phyloP scores from a whole-genome alignment of 2,329 filamentous ascomycete species.

The Graphilbum ipis-grandicollis region DNA sequence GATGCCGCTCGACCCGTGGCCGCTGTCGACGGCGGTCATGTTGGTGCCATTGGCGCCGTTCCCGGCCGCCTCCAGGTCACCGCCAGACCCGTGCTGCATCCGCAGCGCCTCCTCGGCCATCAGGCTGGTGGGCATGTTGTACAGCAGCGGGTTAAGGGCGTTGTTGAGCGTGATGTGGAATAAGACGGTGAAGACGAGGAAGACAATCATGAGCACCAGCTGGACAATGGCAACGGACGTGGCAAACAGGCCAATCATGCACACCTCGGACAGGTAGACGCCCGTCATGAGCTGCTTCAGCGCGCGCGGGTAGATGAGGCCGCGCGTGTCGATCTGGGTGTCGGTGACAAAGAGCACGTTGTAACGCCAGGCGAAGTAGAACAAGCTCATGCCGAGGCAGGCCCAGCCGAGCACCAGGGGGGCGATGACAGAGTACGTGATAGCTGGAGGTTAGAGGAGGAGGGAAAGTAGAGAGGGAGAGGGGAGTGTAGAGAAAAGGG shows the following conservation, averaged over 20 bases:
- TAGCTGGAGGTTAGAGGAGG: conserved; percentile 20
- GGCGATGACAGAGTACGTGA: conserved; percentile 71
- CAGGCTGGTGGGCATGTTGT: conserved; percentile 62
- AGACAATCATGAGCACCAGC: conserved; percentile 54
- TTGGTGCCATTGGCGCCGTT: conserved; percentile 2
- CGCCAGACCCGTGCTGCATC: conserved; percentile 8
- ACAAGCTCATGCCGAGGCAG: conserved; percentile 56
- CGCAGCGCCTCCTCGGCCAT: conserved; percentile 26
- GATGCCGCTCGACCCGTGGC: neutral
- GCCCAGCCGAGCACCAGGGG: conserved; percentile 76
- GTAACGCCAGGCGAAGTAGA: conserved; percentile 79
- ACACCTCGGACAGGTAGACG: conserved; percentile 64
- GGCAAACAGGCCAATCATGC: conserved; percentile 66
- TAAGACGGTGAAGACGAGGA: conserved; percentile 57
- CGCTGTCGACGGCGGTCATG: conserved; percentile 11
- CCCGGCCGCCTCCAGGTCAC: conserved; percentile 10
- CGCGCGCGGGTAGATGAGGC: conserved; percentile 77
- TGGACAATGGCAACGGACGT: conserved; percentile 51
- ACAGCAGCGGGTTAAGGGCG: conserved; percentile 60
- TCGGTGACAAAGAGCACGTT: conserved; percentile 73
- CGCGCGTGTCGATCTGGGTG: conserved; percentile 70
- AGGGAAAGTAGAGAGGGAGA: neutral
- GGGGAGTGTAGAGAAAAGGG: neutral
- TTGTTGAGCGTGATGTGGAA: conserved; percentile 58
- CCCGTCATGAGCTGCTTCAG: conserved; percentile 75